Evolutionary conservation across 306 rosid genomes (phyloP), one percentile per base, ranked within the genome.

Genomic region (Trichosanthes truncata): DNA sequence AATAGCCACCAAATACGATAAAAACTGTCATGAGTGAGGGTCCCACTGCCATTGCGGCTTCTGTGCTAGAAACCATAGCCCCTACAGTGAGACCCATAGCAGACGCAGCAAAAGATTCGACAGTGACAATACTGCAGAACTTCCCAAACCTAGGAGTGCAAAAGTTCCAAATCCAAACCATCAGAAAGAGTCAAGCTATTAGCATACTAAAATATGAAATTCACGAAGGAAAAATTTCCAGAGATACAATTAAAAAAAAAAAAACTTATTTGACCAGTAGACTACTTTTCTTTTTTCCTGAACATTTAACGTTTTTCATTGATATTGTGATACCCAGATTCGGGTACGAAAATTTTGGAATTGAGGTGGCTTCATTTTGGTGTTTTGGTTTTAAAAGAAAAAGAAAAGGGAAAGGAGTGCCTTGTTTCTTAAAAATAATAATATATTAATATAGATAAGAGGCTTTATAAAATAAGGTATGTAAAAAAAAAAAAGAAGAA

Each of bases 71-170:
- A 86, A 89, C 98, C 97, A 92, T 89, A 49, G 98, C 97, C 82
- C 97, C 98, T 80, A 94, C 97, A 17, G 97, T 87, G 56, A 94
- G 97, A 80, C 97, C 98, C 98, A 94, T 92, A 8, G 98, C 97
- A 76, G 98, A 92, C 51, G 98, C 97, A 72, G 98, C 90, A 87
- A 94, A 91, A 81, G 95, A 94, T 87, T 94, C 98, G 57, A 85
- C 65, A 1, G 93, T 94, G 69, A 94, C 88, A 38, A 92, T 88
- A 79, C 97, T 96, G 86, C 98, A 95, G 84, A 95, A 95, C 85
- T 85, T 92, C 79, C 91, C 95, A 80, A 95, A 95, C 76, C 97
- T 95, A 78, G 21, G 84, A 68, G 78, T 52, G 82, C 23, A 83
- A 73, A 84, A 33, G 25, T 74, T 46, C 67, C 10, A 59, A 77